These are phyloP conservation scores for Xylariaceae sp. DNA, from an alignment of 2,329 filamentous ascomycete genomes.

Conservation along the genomic window DNA sequence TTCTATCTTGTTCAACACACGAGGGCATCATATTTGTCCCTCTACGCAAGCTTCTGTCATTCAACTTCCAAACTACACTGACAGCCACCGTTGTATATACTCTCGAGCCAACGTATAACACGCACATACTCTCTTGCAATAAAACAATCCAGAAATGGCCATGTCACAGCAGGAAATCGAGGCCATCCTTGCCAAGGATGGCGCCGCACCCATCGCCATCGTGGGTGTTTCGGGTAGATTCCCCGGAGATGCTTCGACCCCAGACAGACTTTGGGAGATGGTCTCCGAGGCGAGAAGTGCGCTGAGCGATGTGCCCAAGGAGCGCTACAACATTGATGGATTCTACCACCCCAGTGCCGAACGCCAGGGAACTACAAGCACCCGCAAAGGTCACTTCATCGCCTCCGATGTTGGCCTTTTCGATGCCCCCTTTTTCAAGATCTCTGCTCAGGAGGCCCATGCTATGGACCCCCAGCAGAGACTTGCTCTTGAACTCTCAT, in stretches of 20 bases:
- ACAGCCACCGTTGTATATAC: slow-evolving; percentile 12
- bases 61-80: slow-evolving; percentile 17
- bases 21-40: slow-evolving; percentile 16
- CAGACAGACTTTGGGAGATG: slow-evolving; percentile 29
- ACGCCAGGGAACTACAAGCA: slow-evolving; percentile 26
- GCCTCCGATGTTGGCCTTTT: slow-evolving; percentile 27
- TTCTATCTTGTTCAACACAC: slow-evolving; percentile 21
- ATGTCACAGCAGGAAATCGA: slow-evolving; percentile 23
- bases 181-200: slow-evolving; percentile 25
- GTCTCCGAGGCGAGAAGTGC: slow-evolving; percentile 27
- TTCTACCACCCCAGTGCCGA: slow-evolving; percentile 29
- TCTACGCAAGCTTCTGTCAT: slow-evolving; percentile 12
- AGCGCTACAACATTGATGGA: slow-evolving; percentile 29
- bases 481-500: slow-evolving; percentile 31
- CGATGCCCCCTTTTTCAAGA: slow-evolving; percentile 31
- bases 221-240: slow-evolving; percentile 30
- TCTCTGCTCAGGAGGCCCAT: slow-evolving; percentile 28
- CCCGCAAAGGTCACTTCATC: slow-evolving; percentile 29
- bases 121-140: background rate
- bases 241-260: slow-evolving; percentile 28
- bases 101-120: slow-evolving; percentile 2
- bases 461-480: slow-evolving; percentile 35
- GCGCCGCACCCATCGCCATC: slow-evolving; percentile 26
- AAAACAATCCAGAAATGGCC: slow-evolving; percentile 15
- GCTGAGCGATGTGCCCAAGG: slow-evolving; percentile 27